Base-by-base conservation (phyloP, 768 basidiomycete genomes). In the Psilocybe subaeruginosa region DNA sequence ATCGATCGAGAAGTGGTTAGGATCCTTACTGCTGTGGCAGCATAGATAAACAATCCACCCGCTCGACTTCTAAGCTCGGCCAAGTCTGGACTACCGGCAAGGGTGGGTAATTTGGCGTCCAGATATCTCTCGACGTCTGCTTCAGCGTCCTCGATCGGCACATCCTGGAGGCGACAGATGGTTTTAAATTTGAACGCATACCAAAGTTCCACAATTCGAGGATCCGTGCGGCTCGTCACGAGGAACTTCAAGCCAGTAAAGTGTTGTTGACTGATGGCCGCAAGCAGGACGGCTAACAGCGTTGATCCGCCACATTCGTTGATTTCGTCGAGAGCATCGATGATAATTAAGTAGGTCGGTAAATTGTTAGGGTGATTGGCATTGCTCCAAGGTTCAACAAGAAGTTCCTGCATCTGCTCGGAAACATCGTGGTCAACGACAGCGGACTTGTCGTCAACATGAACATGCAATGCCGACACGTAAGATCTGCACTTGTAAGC, bases 281-380 rank as follows among this genome's bases (percentile, higher is more conserved):
- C 35, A 33, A 67, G 61, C 31, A 70, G 48, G 3, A 66, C 52
- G 8, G 37, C 12, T 19, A 19, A 19, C 19, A 19, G 19, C 19
- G 19, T 27, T 1, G 59, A n/a, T 11, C 70, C 68, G 61, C 54
- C 57, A 4, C 50, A 11, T 1, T 41, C 58, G 4, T 60, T 37
- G 37, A 67, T 66, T 59, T 70, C 69, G 54, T 72, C 69, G 4
- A 72, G 61, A 43, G 70, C 70, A 58, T 70, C 70, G 41, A 71
- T 47, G 56, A 69, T 49, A 54, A 71, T 59, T 29, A 71, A 63
- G 43, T 65, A 67, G 16, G 54, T 33, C 52, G 58, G 37, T 52
- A 49, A 47, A 33, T 47, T 54, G 0, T 51, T 51, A 1, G 35
- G 35, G 27, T 27, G 5, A 31, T 52, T 17, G 35, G 37, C 62